phyloP scores from a whole-genome alignment of 1,139 yeast genomes.

The Arxiozyma telluris region DNA sequence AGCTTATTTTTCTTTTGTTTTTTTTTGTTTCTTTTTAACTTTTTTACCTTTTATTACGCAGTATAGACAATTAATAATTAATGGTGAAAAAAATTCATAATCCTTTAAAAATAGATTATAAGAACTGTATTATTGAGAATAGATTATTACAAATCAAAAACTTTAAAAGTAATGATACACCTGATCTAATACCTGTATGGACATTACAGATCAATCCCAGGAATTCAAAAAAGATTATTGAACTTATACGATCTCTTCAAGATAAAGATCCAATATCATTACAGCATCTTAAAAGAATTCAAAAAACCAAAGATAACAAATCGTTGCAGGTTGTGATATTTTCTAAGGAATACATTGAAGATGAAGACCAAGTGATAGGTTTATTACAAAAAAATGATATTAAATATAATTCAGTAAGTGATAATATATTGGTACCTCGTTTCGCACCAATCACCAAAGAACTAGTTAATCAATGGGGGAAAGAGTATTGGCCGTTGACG shows the following conservation, averaged over 20 bases:
- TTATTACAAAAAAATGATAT: conserved; percentile 9
- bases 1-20: too few species aligned
- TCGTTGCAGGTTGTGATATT: conserved; percentile 33
- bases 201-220: conserved; percentile 40
- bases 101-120: conserved; percentile 39
- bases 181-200: conserved; percentile 48
- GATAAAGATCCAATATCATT: conserved; percentile 34
- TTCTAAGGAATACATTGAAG: conserved; percentile 18
- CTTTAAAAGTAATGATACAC: conserved; percentile 23
- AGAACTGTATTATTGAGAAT: conserved; percentile 40
- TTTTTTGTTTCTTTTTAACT: too few species aligned
- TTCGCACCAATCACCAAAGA: conserved; percentile 58
- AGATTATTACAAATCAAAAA: conserved; percentile 42
- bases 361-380: conserved; percentile 13
- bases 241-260: conserved; percentile 22
- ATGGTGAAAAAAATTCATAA: conserved; percentile 32
- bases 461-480: conserved; percentile 54
- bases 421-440: conserved; percentile 36
- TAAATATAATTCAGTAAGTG: conserved; percentile 21
- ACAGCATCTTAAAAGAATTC: conserved; percentile 39
- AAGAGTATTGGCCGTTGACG: conserved; percentile 64
- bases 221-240: conserved; percentile 33
- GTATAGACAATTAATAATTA: background rate
- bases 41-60: conserved; percentile 49
- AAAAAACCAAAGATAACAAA: conserved; percentile 16